Percentiles rank a stretch among this genome's conserved stretches.
Conservation (phyloP, 208 protist genomes). For the Phytomonas sp. region DNA sequence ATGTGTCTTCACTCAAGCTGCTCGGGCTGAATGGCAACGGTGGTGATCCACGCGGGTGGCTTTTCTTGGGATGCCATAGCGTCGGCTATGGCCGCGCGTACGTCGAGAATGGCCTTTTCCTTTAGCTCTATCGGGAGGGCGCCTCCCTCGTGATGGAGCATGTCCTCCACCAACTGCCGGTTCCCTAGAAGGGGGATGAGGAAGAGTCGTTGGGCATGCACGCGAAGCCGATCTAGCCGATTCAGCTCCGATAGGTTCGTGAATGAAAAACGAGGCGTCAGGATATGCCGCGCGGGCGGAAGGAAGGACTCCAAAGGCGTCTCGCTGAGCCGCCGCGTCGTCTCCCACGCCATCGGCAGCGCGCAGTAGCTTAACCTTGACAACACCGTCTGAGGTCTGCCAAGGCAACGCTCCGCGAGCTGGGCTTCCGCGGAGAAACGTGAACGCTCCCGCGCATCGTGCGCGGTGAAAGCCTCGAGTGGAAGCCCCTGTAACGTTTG, state of each 20-base stretch:
- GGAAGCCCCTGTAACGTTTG: constrained; percentile 29
- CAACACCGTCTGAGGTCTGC: constrained; percentile 26
- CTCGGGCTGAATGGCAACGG: background rate
- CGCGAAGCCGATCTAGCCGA: constrained; percentile 34
- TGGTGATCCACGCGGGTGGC: background rate
- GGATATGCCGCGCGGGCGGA: constrained; percentile 50
- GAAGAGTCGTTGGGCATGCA: constrained; percentile 41
- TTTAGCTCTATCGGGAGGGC: background rate
- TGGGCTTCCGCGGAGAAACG: constrained; percentile 12
- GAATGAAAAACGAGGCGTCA: constrained; percentile 66
- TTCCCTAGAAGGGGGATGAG: constrained; percentile 16
- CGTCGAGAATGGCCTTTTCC: background rate
- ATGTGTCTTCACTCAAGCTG: too few relatives aligned
- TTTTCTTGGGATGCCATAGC: background rate
- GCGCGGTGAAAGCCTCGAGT: constrained; percentile 10
- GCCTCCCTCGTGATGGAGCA: constrained; percentile 3
- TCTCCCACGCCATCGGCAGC: constrained; percentile 49
- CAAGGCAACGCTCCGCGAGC: constrained; percentile 18
- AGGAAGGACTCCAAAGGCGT: constrained; percentile 28
- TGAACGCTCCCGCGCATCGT: constrained; percentile 16
- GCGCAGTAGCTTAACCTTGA: constrained; percentile 37
- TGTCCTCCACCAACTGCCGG: constrained; percentile 1
- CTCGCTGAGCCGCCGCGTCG: constrained; percentile 19
- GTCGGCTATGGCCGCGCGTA: background rate
- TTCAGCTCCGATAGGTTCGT: constrained; percentile 47